Percentiles rank a stretch among this genome's conserved stretches.
Evolutionary conservation across 805 yeast species (phyloP).

Genomic region (Metschnikowia arizonensis): DNA sequence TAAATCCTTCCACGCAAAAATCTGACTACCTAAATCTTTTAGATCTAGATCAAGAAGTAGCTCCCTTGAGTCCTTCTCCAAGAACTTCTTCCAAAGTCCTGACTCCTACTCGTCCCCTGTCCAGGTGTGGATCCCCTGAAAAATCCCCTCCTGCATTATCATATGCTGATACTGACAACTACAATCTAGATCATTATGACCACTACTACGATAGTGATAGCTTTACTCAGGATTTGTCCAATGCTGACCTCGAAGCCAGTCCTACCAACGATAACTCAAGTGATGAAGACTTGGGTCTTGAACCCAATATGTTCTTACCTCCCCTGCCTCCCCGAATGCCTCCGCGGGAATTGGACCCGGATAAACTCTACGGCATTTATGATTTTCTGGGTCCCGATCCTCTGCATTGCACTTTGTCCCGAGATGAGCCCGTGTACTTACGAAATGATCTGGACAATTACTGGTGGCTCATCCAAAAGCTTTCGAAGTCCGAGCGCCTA

Average conservation of each 20-base stretch:
- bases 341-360: constrained; percentile 78
- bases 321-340: constrained; percentile 77
- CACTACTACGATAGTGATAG: constrained; percentile 10
- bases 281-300: constrained; percentile 29
- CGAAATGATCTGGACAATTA: constrained; percentile 87
- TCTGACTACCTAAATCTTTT: neutral
- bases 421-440: constrained; percentile 78
- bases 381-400: constrained; percentile 91
- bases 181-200: constrained; percentile 10
- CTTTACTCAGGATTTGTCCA: constrained; percentile 17
- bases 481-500: constrained; percentile 30
- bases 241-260: constrained; percentile 20
- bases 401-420: constrained; percentile 74
- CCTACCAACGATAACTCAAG: constrained; percentile 9
- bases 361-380: constrained; percentile 76
- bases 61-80: constrained; percentile 1
- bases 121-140: neutral
- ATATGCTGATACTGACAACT: constrained; percentile 7
- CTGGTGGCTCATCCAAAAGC: constrained; percentile 85
- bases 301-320: constrained; percentile 39
- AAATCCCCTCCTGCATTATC: neutral
- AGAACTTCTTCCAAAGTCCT: neutral
- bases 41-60: neutral
- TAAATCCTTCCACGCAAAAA: no score
- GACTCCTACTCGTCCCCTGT: neutral